Conservation (phyloP, 805 yeast genomes). For the Candida schatavii region DNA sequence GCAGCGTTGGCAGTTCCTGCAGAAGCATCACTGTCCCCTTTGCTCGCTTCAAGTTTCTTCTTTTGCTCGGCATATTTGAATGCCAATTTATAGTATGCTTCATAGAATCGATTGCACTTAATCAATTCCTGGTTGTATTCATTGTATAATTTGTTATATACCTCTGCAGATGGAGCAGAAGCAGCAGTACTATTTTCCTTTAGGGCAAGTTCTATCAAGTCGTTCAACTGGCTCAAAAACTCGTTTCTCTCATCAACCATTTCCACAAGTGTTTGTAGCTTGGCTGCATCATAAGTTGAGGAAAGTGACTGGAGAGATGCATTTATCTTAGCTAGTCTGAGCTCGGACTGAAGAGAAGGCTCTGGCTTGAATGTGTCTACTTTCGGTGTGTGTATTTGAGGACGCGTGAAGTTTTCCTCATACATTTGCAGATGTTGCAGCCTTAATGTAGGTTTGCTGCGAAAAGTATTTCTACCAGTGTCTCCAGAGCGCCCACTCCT, state of each 20-base stretch:
- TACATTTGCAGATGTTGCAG: too few species aligned
- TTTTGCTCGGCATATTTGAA: conserved; percentile 25
- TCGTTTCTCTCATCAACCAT: conserved; percentile 14
- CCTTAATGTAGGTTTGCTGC: too few species aligned
- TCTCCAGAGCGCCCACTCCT: background rate
- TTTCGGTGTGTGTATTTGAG: background rate
- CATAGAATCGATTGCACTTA: conserved; percentile 24
- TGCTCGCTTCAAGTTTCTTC: conserved; percentile 2
- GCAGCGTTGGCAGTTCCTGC: background rate
- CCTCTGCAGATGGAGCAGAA: conserved; percentile 3
- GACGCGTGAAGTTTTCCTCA: background rate
- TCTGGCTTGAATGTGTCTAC: background rate
- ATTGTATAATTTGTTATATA: conserved; percentile 20
- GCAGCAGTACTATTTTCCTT: conserved; percentile 7
- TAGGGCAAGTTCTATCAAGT: conserved; percentile 15
- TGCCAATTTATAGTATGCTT: conserved; percentile 28
- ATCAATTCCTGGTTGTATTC: conserved; percentile 28
- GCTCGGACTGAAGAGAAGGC: background rate
- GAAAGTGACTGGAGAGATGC: background rate
- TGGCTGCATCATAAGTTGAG: background rate
- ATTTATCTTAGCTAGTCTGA: conserved; percentile 1
- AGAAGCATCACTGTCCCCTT: background rate
- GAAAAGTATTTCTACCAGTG: background rate
- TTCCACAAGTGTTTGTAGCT: conserved; percentile 6
- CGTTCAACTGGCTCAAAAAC: conserved; percentile 21